A percentile compares a stretch with the other conserved stretches of the same genome.
Conservation (phyloP, 441 rosid genomes). For the Erodium trifolium region DNA sequence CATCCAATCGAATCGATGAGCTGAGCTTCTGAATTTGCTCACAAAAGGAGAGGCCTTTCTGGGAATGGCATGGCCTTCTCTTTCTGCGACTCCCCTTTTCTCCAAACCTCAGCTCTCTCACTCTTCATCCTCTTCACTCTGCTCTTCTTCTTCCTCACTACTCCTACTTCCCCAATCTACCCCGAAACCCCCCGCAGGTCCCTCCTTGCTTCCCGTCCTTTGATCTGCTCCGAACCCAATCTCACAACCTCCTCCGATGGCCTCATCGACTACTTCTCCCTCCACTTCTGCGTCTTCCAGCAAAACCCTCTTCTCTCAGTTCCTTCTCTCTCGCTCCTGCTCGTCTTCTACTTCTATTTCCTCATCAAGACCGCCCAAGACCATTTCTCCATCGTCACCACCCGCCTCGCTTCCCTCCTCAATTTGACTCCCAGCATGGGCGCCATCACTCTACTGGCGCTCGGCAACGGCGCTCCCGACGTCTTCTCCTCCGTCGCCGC, state of each 20-base stretch:
- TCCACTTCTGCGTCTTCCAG: constrained; percentile 58
- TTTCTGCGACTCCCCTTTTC: constrained; percentile 21
- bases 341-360: constrained; percentile 64
- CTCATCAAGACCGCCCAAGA: constrained; percentile 91
- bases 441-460: constrained; percentile 81
- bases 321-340: constrained; percentile 44
- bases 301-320: constrained; percentile 39
- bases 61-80: constrained; percentile 58
- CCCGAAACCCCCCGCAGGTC: constrained; percentile 23
- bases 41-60: not conserved
- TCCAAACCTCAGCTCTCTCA: constrained; percentile 27
- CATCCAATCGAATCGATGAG: not conserved
- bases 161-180: constrained; percentile 11
- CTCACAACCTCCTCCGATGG: constrained; percentile 26
- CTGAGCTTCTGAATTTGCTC: not conserved
- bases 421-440: constrained; percentile 82
- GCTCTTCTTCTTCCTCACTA: constrained; percentile 30
- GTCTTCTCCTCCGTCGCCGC: constrained; percentile 86
- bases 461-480: constrained; percentile 94
- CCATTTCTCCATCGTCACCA: constrained; percentile 84
- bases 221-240: constrained; percentile 25
- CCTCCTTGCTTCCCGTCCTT: constrained; percentile 13
- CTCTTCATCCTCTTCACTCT: constrained; percentile 35
- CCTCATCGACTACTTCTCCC: constrained; percentile 48
- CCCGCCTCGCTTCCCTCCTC: constrained; percentile 64